Conservation (phyloP, 768 basidiomycete genomes). For the Sistotremastrum suecicum region DNA sequence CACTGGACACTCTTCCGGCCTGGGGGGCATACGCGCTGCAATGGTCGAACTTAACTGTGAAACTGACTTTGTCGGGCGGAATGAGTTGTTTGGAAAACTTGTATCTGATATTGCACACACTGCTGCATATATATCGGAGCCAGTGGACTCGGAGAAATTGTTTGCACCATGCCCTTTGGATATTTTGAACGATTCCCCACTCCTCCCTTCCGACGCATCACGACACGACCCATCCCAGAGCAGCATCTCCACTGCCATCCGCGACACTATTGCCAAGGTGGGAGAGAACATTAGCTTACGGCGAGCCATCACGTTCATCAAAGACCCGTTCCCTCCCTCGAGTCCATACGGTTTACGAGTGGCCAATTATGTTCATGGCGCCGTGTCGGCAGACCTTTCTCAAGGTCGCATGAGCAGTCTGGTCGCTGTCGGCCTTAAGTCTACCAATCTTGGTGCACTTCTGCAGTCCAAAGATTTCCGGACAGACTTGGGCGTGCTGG, state of each 20-base stretch:
- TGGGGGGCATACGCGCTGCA: conserved; percentile 51
- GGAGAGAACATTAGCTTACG: conserved; percentile 68
- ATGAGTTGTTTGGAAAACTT: conserved; percentile 64
- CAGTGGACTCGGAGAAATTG: conserved; percentile 19
- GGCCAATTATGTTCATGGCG: conserved; percentile 49
- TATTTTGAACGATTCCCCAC: conserved; percentile 45
- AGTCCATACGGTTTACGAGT: conserved; percentile 29
- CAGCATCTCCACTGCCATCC: conserved; percentile 51
- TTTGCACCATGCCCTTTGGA: conserved; percentile 41
- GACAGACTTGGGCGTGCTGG: conserved; percentile 44
- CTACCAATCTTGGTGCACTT: conserved; percentile 29
- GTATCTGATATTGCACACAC: conserved; percentile 74
- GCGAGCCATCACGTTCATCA: conserved; percentile 34
- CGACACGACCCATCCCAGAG: conserved; percentile 21
- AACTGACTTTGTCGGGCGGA: conserved; percentile 90
- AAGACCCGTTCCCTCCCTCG: conserved; percentile 23
- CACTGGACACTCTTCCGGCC: conserved; percentile 21
- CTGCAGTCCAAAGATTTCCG: conserved; percentile 35
- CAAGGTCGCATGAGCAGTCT: conserved; percentile 51
- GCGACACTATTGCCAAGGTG: conserved; percentile 56
- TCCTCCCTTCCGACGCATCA: conserved; percentile 33
- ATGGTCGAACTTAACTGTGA: conserved; percentile 94
- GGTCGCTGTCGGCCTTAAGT: conserved; percentile 38
- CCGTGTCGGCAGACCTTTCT: conserved; percentile 24
- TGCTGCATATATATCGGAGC: conserved; percentile 56